These are phyloP conservation scores for Phlebopus sp. DNA, from an alignment of 1,284 basidiomycete species.

Conservation along the genomic window DNA sequence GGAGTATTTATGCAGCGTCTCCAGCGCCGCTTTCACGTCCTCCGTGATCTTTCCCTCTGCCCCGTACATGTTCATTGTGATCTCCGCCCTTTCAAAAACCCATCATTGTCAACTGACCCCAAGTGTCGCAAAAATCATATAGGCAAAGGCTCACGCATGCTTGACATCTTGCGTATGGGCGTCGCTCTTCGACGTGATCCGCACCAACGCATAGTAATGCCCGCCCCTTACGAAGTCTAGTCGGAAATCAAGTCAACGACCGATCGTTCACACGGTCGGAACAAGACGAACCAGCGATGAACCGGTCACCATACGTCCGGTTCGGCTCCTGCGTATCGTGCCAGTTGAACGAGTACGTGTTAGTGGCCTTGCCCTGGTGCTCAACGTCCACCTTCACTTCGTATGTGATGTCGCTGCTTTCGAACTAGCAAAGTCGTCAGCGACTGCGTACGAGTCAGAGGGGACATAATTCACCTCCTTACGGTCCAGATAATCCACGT, in stretches of 20 bases:
- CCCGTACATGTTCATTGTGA: neutral
- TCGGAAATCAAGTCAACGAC: neutral
- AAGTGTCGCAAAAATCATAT: no score
- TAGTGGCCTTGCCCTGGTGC: neutral
- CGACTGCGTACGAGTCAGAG: neutral
- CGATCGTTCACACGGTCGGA: neutral
- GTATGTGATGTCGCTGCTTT: neutral
- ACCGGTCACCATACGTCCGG: no score
- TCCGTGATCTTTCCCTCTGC: neutral
- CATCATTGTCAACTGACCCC: no score
- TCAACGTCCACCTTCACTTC: neutral
- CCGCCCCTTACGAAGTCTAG: neutral
- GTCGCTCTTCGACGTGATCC: neutral
- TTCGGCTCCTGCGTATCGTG: neutral
- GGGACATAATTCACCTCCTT: neutral
- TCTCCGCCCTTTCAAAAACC: neutral
- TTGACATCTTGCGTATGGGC: neutral
- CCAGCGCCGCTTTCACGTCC: neutral
- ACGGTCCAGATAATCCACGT: neutral
- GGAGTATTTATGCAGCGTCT: neutral
- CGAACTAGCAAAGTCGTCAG: neutral
- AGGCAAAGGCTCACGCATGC: neutral
- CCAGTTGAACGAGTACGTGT: neutral
- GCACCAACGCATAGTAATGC: neutral
- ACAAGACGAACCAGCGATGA: no score